Evolutionary conservation across 148 eudicot species (phyloP), one percentile per base, ranked within the genome.

Genomic region (Suaeda aralocaspica): DNA sequence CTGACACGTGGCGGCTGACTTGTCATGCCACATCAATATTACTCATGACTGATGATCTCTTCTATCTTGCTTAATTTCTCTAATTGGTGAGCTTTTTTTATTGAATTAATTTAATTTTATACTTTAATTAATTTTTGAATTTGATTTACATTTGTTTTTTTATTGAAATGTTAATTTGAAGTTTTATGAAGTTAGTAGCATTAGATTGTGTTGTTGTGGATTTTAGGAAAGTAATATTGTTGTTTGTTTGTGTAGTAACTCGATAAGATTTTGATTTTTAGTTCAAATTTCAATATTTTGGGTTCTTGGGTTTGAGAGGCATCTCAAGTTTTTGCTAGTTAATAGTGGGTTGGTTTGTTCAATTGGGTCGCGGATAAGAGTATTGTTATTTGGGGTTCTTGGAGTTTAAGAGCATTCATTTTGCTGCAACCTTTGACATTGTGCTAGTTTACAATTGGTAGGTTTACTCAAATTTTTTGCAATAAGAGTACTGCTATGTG

Each of bases 11-110:
- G n/a, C n/a, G n/a, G n/a, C n/a, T n/a, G n/a, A n/a, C n/a, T n/a
- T n/a, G n/a, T n/a, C n/a, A n/a, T n/a, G n/a, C n/a, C n/a, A n/a
- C n/a, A n/a, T n/a, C n/a, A n/a, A 87, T 89, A 13, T 76, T 89
- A 66, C 86, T 89, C 14, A 87, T 89, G 86, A 85, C 95, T 69
- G 95, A 87, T 77, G 95, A 85, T 81, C 60, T 87, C 46, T 89
- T 89, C 86, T 81, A 78, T 50, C 85, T 89, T 60, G 95, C 84
- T 25, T 84, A 64, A 48, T 19, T 74, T 2, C 11, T 46, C 0
- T 6, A 63, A 36, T 29, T 62, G 77, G 74, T 78, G 19, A 62
- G 70, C n/a, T n/a, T n/a, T 22, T 31, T 18, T 18, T 1, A 18
- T 59, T 67, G 66, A 21, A 25, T 65, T 25, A 39, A 21, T 16